These are phyloP conservation scores for Suhomyces kilbournensis DNA, from an alignment of 805 yeast species.

Conservation along the genomic window DNA sequence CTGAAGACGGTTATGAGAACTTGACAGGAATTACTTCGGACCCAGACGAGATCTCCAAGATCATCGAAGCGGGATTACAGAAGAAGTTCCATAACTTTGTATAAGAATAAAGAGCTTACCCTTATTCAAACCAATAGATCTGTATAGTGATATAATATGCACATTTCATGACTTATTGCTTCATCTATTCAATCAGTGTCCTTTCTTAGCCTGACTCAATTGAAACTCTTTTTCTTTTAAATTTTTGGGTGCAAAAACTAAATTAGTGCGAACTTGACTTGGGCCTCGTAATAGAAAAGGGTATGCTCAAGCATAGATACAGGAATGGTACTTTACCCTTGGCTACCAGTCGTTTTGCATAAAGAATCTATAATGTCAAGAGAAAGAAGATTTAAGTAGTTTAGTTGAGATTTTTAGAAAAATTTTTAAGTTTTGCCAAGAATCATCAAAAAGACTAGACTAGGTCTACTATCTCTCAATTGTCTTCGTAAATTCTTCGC, in stretches of 20 bases:
- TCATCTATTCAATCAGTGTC: not conserved
- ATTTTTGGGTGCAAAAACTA: not conserved
- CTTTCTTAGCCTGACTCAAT: not conserved
- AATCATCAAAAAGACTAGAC: not conserved
- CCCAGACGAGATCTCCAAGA: constrained; percentile 73
- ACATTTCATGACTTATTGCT: not conserved
- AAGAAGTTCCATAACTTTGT: constrained; percentile 63
- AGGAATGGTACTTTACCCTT: not conserved
- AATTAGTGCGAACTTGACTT: not conserved
- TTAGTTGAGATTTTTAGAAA: not conserved
- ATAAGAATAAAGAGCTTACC: constrained; percentile 7
- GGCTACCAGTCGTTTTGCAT: not conserved
- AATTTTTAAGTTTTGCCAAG: no score
- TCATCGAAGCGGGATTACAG: constrained; percentile 66
- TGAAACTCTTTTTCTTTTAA: not conserved
- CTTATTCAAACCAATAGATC: not conserved
- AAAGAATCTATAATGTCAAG: not conserved
- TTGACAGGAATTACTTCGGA: constrained; percentile 82
- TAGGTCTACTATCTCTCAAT: not conserved
- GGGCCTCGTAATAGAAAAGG: not conserved
- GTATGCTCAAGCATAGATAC: not conserved
- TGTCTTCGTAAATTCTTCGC: not conserved
- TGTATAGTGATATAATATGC: not conserved
- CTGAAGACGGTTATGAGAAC: constrained; percentile 73
- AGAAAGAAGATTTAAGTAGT: no score